phyloP scores from a whole-genome alignment of 2,329 filamentous ascomycete genomes.

The Penicillium griseofulvum region DNA sequence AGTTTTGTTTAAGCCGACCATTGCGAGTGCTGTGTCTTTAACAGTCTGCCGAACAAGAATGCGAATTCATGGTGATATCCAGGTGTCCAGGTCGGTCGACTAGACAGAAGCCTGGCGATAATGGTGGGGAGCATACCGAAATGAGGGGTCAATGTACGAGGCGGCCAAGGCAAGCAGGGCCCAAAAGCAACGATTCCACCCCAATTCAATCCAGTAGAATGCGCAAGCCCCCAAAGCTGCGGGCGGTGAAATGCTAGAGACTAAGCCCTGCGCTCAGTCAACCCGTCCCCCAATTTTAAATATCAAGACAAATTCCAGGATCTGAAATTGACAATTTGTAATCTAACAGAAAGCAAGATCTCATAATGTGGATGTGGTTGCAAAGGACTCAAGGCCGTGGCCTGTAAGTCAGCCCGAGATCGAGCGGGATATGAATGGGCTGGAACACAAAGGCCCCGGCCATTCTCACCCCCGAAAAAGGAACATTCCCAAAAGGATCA shows the following conservation, averaged over 20 bases:
- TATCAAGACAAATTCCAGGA: background rate
- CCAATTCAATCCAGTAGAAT: background rate
- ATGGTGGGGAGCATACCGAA: slow-evolving; percentile 1
- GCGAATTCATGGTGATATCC: background rate
- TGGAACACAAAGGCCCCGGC: slow-evolving; percentile 3
- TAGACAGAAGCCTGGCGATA: background rate
- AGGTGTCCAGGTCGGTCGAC: background rate
- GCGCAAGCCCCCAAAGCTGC: background rate
- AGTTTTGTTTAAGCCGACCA: background rate
- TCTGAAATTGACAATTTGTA: background rate
- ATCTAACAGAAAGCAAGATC: slow-evolving; percentile 6
- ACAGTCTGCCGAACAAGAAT: background rate
- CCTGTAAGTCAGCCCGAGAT: slow-evolving; percentile 8
- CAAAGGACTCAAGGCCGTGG: background rate
- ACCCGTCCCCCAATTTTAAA: slow-evolving; percentile 1
- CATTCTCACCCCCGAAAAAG: background rate
- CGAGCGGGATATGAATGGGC: slow-evolving; percentile 1
- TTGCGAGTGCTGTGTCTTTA: background rate
- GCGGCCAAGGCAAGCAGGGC: background rate
- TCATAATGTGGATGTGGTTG: background rate
- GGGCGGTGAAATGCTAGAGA: slow-evolving; percentile 1
- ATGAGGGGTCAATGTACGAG: slow-evolving; percentile 7
- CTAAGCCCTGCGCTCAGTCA: slow-evolving; percentile 1
- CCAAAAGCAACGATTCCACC: background rate
- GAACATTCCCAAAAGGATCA: background rate